Base-by-base conservation (phyloP, 2,329 filamentous ascomycete species). In the Apiospora kogelbergensis region DNA sequence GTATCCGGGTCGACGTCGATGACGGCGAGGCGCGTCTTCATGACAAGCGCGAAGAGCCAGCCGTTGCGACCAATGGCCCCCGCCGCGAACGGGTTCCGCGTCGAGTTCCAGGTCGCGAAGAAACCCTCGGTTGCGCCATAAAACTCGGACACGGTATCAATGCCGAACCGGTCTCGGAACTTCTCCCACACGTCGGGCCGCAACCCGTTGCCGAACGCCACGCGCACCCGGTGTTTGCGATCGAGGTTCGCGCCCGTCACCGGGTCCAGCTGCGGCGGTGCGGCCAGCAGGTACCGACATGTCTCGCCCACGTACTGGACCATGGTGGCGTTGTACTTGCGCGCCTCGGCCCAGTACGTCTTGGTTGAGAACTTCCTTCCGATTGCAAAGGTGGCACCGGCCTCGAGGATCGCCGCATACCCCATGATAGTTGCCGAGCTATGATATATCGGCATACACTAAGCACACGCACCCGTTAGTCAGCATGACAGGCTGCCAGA, bases 261-360 rank as follows among this genome's bases (percentile, higher is more conserved):
- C 0, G 90, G 84, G 73, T 94, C 90, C 33, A 84, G 78, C 68
- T 91, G 85, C 0, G 88, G 84, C 2, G 91, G 87, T 0, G 89
- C 88, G 0, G 91, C 86, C 13, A 97, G 85, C 4, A 97, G 86
- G 78, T 97, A 97, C 6, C 94, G 90, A 72, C 93, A 91, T 0
- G 93, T 95, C 79, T 97, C 94, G 67, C 94, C 94, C 17, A 97
- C 94, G 77, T 97, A 97, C 77, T 97, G 93, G 71, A 97, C 91
- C 4, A 90, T 85, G 1, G 92, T 96, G 24, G 93, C 91, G 10
- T 90, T 82, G 65, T 87, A 88, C 60, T 86, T 85, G n/a, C 91
- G 87, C 20, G 91, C 91, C 68, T 95, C 92, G 20, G 88, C 83
- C 91, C 93, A 96, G 80, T 95, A 96, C 1, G 84, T 88, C 71